phyloP scores from a whole-genome alignment of 2,329 filamentous ascomycete species.

The Ophiocordyceps robertsii region DNA sequence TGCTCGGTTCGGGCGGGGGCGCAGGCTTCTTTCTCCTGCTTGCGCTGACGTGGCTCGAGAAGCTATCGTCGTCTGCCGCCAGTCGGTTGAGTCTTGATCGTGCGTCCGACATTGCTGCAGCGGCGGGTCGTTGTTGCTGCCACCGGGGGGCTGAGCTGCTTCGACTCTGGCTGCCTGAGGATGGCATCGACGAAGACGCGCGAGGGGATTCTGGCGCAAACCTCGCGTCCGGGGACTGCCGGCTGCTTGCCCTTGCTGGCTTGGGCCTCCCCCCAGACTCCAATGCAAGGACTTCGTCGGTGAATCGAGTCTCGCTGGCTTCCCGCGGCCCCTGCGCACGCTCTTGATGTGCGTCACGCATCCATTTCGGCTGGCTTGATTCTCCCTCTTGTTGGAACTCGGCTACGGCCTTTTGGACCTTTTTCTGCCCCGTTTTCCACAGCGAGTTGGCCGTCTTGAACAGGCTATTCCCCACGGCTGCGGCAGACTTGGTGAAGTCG shows the following conservation, averaged over 20 bases:
- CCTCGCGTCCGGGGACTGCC: slow-evolving; percentile 12
- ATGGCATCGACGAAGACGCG: slow-evolving; percentile 35
- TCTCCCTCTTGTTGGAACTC: slow-evolving; percentile 67
- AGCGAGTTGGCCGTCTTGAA: slow-evolving; percentile 90
- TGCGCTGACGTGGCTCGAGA: slow-evolving; percentile 78
- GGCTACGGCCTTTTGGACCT: slow-evolving; percentile 79
- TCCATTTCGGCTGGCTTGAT: slow-evolving; percentile 82
- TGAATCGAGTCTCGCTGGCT: slow-evolving; percentile 25
- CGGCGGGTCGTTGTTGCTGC: slow-evolving; percentile 38
- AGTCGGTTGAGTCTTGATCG: slow-evolving; percentile 54
- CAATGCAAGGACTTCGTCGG: slow-evolving; percentile 68
- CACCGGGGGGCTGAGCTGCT: slow-evolving; percentile 40
- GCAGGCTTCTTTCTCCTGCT: slow-evolving; percentile 61
- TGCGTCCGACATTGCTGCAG: slow-evolving; percentile 11
- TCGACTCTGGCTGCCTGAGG: slow-evolving; percentile 29
- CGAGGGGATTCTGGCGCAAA: slow-evolving; percentile 22
- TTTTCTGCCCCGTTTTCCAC: slow-evolving; percentile 92
- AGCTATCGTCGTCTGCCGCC: slow-evolving; percentile 60
- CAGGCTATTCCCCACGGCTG: slow-evolving; percentile 68
- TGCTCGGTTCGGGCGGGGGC: slow-evolving; percentile 29
- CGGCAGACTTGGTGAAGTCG: slow-evolving; percentile 69
- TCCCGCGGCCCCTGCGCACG: slow-evolving; percentile 18
- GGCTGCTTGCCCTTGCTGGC: slow-evolving; percentile 11
- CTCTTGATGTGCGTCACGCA: slow-evolving; percentile 57
- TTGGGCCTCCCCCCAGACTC: slow-evolving; percentile 52